A percentile compares a stretch with the other conserved stretches of the same genome.
These are phyloP conservation scores for Boletus mariae DNA, from an alignment of 1,284 basidiomycete genomes.

Conservation along the genomic window DNA sequence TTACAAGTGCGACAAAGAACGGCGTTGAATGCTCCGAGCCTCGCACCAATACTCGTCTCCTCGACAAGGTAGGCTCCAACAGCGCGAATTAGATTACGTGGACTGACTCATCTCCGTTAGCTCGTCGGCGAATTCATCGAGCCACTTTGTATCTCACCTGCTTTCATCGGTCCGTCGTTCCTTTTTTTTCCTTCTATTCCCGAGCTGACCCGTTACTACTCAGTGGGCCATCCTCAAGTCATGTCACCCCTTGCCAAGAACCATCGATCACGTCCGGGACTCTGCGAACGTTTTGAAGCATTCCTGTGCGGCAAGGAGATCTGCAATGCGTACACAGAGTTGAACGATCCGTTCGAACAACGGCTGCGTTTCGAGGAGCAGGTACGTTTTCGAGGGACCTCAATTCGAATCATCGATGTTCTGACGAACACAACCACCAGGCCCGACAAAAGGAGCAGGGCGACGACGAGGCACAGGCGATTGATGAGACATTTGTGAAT, in stretches of 20 bases:
- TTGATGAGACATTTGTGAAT: conserved; percentile 93
- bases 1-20: conserved; percentile 55
- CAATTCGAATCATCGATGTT: neutral
- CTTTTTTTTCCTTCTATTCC: neutral
- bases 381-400: conserved; percentile 33
- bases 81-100: neutral
- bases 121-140: conserved; percentile 98
- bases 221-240: conserved; percentile 96
- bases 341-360: conserved; percentile 98
- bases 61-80: conserved; percentile 78
- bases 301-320: conserved; percentile 99
- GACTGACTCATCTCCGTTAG: conserved; percentile 35
- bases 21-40: conserved; percentile 98
- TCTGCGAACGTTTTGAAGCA: conserved; percentile 98
- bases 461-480: conserved; percentile 96
- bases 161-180: conserved; percentile 79
- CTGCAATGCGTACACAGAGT: conserved; percentile 97
- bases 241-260: conserved; percentile 99
- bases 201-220: neutral
- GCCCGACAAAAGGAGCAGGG: conserved; percentile 92
- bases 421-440: conserved; percentile 32
- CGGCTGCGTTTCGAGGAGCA: conserved; percentile 95
- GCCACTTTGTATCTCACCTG: conserved; percentile 91
- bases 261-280: conserved; percentile 88
- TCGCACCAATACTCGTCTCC: conserved; percentile 89